Evolutionary conservation across 2,329 filamentous ascomycete species (phyloP), one percentile per base, ranked within the genome.

Genomic region (Calonectria hawksworthii): DNA sequence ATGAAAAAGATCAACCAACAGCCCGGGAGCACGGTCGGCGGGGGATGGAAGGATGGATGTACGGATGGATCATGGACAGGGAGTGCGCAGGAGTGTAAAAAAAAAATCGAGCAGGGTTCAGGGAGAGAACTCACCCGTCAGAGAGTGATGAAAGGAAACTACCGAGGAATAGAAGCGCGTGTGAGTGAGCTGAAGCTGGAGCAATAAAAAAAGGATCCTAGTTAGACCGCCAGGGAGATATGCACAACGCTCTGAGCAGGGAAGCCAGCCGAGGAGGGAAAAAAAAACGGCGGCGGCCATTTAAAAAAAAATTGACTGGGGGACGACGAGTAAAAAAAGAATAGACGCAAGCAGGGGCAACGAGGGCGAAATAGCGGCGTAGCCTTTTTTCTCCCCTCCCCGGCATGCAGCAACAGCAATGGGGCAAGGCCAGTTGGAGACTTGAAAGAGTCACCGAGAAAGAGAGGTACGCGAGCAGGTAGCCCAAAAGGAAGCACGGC

Each of bases 51-150:
- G 23, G 26, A 64, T 64, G 30, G 56, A 38, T 23, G 34, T 23
- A 63, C 21, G 34, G 56, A 61, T 36, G 59, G 59, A 47, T 47
- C 54, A 59, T 30, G 59, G 34, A 64, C 36, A 64, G 50, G 50
- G 32, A 54, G 51, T 28, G 47, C 8, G 32, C 26, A 54, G 32
- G 54, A 68, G 21, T n/a, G 51, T 21, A 61, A 38, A 64, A 51
- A 65, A 38, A 74, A 71, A 79, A 68, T 59, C 50, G 63, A 67
- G 72, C 61, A 67, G 68, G 61, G 50, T 75, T 69, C 56, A 75
- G 70, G 77, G 71, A 79, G 70, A 68, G 51, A 72, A 30, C 61
- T 59, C 54, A 23, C 54, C 54, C 54, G 54, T 59, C 54, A 59
- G 54, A 66, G 66, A 68, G 74, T 41, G 65, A 67, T 65, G 59